Evolutionary conservation across 177 flowering plant species (phyloP), one percentile per base, ranked within the genome.

Genomic region (Telopea speciosissima): DNA sequence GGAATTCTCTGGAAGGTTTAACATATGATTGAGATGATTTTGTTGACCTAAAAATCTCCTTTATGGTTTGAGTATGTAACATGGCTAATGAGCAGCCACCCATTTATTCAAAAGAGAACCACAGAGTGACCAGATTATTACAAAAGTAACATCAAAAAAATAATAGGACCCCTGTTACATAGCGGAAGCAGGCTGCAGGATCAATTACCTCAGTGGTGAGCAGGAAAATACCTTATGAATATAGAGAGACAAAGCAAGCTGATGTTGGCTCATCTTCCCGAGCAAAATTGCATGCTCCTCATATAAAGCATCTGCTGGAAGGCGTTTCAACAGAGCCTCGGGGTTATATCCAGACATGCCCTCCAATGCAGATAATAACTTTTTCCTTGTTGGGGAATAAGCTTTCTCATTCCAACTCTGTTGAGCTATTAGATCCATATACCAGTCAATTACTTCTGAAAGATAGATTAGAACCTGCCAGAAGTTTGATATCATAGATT

Each of bases 231-330:
- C 85, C 87, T 83, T 84, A 65, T 83, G 87, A 64, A 85, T 85
- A 76, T 85, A 85, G 0, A 85, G 74, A 24, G 88, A 82, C 40
- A 85, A 78, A 59, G 88, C 85, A 77, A 85, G 84, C 77, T 85
- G 87, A 79, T 85, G 88, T 71, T 84, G 88, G 70, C 82, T 81
- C 83, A 85, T 84, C 72, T 85, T 85, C n/a, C 86, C 87, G 76
- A 85, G 67, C 68, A 84, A 68, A 72, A 85, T 68, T 66, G 88
- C 85, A 62, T 85, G 88, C 75, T 85, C 88, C 81, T 85, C 87
- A 74, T 74, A 85, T 61, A 84, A 72, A 52, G 85, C 87, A 79
- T 84, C 85, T 36, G 82, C 23, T 16, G 88, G 88, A 73, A 85
- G 87, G 70, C 82, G 83, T 70, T 76, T 84, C 69, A 85, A 70